phyloP scores from a whole-genome alignment of 192 early-diverging fungal genomes.

The Entomortierella beljakovae region DNA sequence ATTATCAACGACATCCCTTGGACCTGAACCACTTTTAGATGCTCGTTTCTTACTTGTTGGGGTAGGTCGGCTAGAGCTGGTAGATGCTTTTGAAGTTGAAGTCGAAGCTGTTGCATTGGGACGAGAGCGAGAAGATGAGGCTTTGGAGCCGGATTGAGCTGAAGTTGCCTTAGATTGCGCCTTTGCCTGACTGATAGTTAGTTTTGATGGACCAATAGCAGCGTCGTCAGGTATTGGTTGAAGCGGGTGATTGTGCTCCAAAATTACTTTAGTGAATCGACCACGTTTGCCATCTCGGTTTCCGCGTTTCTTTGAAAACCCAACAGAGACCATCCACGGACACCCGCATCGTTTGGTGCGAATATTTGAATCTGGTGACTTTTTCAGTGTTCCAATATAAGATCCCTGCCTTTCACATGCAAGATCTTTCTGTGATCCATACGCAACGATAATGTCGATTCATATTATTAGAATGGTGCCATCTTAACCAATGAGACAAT shows the following conservation, averaged over 20 bases:
- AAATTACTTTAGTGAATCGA: slow-evolving; percentile 37
- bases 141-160: slow-evolving; percentile 2
- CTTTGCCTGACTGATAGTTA: slow-evolving; percentile 1
- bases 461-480: too few relatives aligned
- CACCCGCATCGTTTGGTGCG: slow-evolving; percentile 52
- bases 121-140: slow-evolving; percentile 7
- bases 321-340: slow-evolving; percentile 55
- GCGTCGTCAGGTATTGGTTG: slow-evolving; percentile 17
- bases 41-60: neutral
- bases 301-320: slow-evolving; percentile 50
- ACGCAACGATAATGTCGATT: neutral
- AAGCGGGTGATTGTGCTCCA: slow-evolving; percentile 46
- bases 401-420: slow-evolving; percentile 50
- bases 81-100: slow-evolving; percentile 1
- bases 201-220: slow-evolving; percentile 6
- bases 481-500: too few relatives aligned
- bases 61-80: neutral
- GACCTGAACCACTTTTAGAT: neutral
- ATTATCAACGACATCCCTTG: neutral
- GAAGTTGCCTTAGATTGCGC: neutral
- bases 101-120: neutral
- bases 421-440: slow-evolving; percentile 38
- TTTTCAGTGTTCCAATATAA: slow-evolving; percentile 35
- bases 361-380: slow-evolving; percentile 11
- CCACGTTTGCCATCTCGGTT: slow-evolving; percentile 50